These are phyloP conservation scores for Crithidia fasciculata DNA, from an alignment of 208 protist species.

Conservation along the genomic window DNA sequence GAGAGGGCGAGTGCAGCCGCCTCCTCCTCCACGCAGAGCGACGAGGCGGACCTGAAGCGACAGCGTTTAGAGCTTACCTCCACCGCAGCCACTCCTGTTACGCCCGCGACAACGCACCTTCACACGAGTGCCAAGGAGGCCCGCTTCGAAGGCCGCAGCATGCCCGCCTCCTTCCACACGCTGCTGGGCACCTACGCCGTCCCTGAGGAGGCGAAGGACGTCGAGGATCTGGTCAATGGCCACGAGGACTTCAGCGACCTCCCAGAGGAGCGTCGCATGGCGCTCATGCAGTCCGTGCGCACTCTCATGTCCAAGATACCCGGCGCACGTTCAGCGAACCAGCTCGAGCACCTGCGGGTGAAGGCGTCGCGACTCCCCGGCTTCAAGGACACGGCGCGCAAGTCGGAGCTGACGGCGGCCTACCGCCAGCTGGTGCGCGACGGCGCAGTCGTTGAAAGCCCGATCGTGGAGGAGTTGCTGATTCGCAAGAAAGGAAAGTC, in stretches of 20 bases:
- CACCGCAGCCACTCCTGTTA: too few species aligned
- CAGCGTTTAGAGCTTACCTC: slow-evolving; percentile 19
- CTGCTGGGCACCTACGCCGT: slow-evolving; percentile 63
- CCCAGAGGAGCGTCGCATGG: slow-evolving; percentile 58
- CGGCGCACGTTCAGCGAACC: slow-evolving; percentile 26
- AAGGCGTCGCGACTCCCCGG: slow-evolving; percentile 80
- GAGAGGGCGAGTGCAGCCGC: slow-evolving; percentile 3
- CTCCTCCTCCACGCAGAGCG: background rate
- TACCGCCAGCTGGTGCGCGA: slow-evolving; percentile 83
- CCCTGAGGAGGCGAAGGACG: slow-evolving; percentile 80
- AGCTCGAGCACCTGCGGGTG: slow-evolving; percentile 80
- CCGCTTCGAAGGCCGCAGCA: slow-evolving; percentile 70
- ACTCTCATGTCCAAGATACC: slow-evolving; percentile 47
- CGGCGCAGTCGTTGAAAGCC: slow-evolving; percentile 48
- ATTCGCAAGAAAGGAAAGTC: slow-evolving; percentile 86
- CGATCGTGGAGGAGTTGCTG: slow-evolving; percentile 70
- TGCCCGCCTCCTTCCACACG: slow-evolving; percentile 53
- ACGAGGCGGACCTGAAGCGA: slow-evolving; percentile 32
- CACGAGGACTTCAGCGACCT: slow-evolving; percentile 87
- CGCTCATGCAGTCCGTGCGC: slow-evolving; percentile 72
- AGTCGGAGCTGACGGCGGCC: slow-evolving; percentile 88
- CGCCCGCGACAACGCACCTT: slow-evolving; percentile 11
- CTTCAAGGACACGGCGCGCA: slow-evolving; percentile 86
- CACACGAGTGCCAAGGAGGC: slow-evolving; percentile 61
- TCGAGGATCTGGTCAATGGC: slow-evolving; percentile 78